Evolutionary conservation across 2,329 filamentous ascomycete genomes (phyloP), one percentile per base, ranked within the genome.

Genomic region (Diplocarpon rosae): DNA sequence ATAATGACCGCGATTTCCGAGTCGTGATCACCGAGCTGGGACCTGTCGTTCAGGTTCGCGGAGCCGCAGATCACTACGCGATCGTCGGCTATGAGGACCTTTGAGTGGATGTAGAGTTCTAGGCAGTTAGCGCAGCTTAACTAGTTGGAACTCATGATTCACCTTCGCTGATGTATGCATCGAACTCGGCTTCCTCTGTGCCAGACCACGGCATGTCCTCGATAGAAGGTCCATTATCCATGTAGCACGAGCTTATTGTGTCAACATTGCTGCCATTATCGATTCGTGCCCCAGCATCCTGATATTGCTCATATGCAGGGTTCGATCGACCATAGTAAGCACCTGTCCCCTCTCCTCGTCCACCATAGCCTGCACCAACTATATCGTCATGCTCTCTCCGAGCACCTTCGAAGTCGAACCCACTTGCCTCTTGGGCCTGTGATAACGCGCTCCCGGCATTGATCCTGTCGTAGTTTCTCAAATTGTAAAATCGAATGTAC

Each of bases 1-100:
- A 95, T 85, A 46, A 93, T 73, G 52, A 93, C 83, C n/a, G 87
- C 86, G 44, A 95, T 86, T 62, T 95, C 88, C 1, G 80, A 86
- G 65, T 94, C 88, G 64, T 92, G 87, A 46, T 77, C 73, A 30
- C 86, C 87, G 3, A 93, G 75, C 66, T 95, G 85, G 2, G 83
- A 89, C 47, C 73, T 69, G 56, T 76, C 71, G 59, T 78, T 76
- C 46, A 76, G 63, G 56, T 73, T 74, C 52, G 70, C 72, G 11
- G 65, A 86, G 50, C 88, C 87, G 61, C 84, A 89, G 52, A 94
- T 89, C 46, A 87, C 84, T 39, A 84, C 72, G 7, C 76, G 73
- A 61, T 94, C 88, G 59, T 94, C 87, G 36, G 82, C 85, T 48
- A 94, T 92, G 47, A 86, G 71, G 15, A 85, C 66, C 62, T 86